A percentile compares a stretch with the other conserved stretches of the same genome.
phyloP scores from a whole-genome alignment of 164 flowering plant genomes.

The Berberis vulgaris region DNA sequence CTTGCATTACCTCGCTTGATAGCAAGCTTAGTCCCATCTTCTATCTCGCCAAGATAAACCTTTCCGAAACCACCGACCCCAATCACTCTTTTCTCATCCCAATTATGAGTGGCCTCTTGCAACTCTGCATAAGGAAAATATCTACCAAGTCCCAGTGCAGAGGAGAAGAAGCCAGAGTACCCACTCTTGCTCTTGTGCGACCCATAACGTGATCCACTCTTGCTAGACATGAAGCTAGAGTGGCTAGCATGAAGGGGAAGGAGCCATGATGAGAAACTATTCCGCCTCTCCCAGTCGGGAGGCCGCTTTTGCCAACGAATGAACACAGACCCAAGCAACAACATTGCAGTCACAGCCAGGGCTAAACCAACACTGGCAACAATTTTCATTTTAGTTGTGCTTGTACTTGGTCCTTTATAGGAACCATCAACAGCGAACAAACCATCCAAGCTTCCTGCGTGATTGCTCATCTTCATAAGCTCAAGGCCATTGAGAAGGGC shows the following conservation, averaged over 20 bases:
- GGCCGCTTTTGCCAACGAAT: slow-evolving; percentile 41
- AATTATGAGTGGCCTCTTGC: slow-evolving; percentile 54
- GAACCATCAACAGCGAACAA: slow-evolving; percentile 33
- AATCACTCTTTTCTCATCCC: slow-evolving; percentile 61
- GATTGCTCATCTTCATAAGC: slow-evolving; percentile 74
- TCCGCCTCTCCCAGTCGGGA: slow-evolving; percentile 26
- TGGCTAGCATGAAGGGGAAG: slow-evolving; percentile 22
- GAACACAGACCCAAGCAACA: slow-evolving; percentile 24
- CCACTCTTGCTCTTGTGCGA: slow-evolving; percentile 43
- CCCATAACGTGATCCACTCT: slow-evolving; percentile 16
- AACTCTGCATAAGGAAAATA: slow-evolving; percentile 53
- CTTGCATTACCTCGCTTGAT: slow-evolving; percentile 65
- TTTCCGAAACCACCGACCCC: slow-evolving; percentile 98
- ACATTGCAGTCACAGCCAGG: slow-evolving; percentile 35
- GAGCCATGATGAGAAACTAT: slow-evolving; percentile 28
- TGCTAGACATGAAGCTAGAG: slow-evolving; percentile 15
- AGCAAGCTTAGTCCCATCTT: slow-evolving; percentile 64
- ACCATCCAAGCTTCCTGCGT: slow-evolving; percentile 61
- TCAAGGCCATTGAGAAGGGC: slow-evolving; percentile 85
- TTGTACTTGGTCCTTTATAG: slow-evolving; percentile 8
- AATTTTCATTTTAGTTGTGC: slow-evolving; percentile 15
- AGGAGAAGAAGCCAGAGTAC: slow-evolving; percentile 30
- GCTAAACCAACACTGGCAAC: slow-evolving; percentile 35
- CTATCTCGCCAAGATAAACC: slow-evolving; percentile 60
- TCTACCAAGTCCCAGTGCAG: slow-evolving; percentile 43